Evolutionary conservation across 345 rosid species (phyloP), one percentile per base, ranked within the genome.

Genomic region (Cardamine occulta): DNA sequence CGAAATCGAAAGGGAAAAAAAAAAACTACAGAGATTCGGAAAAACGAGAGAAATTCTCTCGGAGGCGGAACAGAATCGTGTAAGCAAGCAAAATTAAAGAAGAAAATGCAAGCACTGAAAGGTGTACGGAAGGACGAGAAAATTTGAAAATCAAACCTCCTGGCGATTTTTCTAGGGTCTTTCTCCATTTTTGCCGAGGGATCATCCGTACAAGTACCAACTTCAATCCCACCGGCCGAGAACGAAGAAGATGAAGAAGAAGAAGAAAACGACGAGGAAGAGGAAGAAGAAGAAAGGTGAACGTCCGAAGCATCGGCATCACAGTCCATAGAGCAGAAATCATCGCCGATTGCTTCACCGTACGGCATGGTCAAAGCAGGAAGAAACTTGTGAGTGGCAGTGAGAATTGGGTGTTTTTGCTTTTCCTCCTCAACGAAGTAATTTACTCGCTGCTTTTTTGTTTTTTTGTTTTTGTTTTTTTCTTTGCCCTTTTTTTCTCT

Each of bases 121-220:
- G 18, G 39, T 8, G 31, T 35, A 45, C 8, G 53, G 31, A 29
- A 34, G 39, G 55, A 63, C 2, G 4, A 40, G 42, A 28, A 54
- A 21, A 32, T 4, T 7, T 1, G 12, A 48, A 13, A 51, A 79
- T 48, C 76, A 11, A 70, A 82, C 84, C 73, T 74, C 67, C 82
- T 82, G 32, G 84, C 82, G 3, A 85, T 85, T 79, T 74, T 87
- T 66, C 86, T 86, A 15, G 92, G 94, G 76, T 91, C 91, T 65
- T 87, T 91, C 64, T 51, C 73, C 72, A 68, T 57, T 31, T 19
- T 71, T 9, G 7, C 5, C 1, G 59, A 67, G n/a, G 49, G 70
- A 67, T 55, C 82, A 62, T 68, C 74, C 44, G 70, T 47, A 63
- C 10, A 45, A 60, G 61, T 17, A 17, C 17, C 17, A 40, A 13